Evolutionary conservation across 176 grass and related monocot genomes (phyloP).

Genomic region (Carex kokanica): DNA sequence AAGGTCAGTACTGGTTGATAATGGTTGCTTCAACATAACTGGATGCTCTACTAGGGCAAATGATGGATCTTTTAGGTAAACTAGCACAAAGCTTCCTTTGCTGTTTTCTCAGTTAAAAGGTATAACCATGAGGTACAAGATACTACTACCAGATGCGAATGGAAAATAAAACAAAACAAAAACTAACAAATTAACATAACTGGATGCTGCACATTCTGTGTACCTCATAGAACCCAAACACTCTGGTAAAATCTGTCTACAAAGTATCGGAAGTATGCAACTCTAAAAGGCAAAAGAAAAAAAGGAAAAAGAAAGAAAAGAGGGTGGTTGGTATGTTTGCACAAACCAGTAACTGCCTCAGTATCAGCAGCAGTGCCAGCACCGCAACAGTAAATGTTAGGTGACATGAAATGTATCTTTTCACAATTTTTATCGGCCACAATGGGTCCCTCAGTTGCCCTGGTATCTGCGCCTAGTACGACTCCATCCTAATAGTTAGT

Average conservation of each 20-base stretch:
- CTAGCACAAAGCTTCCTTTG: not conserved
- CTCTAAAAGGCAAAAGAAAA: not conserved
- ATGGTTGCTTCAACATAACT: not conserved
- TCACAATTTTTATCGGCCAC: constrained; percentile 97
- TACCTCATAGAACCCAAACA: not conserved
- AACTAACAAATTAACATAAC: no score
- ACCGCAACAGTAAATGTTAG: constrained; percentile 93
- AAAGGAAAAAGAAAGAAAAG: not conserved
- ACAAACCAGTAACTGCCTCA: constrained; percentile 64
- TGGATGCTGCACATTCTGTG: no score
- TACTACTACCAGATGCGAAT: no score
- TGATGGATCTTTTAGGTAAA: not conserved
- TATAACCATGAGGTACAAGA: not conserved
- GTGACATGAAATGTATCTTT: constrained; percentile 90
- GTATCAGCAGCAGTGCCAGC: constrained; percentile 92
- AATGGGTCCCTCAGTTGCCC: constrained; percentile 90
- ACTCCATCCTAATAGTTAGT: constrained; percentile 80
- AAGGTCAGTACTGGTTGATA: not conserved
- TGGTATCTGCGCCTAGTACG: constrained; percentile 89
- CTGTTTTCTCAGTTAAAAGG: not conserved
- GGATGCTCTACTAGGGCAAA: not conserved
- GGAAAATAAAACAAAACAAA: no score
- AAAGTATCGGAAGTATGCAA: not conserved
- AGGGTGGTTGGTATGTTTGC: not conserved
- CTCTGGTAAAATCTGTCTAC: not conserved